Percentiles rank a stretch among this genome's conserved stretches.
Evolutionary conservation across 768 basidiomycete species (phyloP).

Genomic region (Phanerodontia chrysosporium): DNA sequence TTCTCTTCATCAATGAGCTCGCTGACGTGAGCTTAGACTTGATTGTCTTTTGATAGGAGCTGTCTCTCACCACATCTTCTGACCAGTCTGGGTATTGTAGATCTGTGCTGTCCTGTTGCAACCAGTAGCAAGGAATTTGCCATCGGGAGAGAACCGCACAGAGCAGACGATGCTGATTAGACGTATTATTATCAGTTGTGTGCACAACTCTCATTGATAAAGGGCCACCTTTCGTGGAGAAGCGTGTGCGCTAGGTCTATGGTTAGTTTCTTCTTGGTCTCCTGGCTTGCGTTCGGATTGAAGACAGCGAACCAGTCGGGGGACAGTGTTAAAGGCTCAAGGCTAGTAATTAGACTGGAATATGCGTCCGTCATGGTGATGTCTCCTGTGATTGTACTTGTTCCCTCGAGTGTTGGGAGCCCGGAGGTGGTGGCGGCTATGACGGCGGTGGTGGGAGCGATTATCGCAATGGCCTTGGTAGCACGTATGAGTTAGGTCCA

Average conservation of each 20-base stretch:
- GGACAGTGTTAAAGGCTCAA: constrained; percentile 40
- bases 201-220: background rate
- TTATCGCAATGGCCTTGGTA: background rate
- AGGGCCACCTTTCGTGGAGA: constrained; percentile 77
- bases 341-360: constrained; percentile 12
- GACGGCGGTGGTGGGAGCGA: constrained; percentile 10
- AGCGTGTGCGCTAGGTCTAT: constrained; percentile 80
- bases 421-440: background rate
- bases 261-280: constrained; percentile 59
- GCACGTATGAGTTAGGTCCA: background rate
- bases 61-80: constrained; percentile 81
- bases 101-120: constrained; percentile 96
- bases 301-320: constrained; percentile 88
- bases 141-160: constrained; percentile 91
- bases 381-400: background rate
- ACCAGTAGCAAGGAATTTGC: constrained; percentile 89
- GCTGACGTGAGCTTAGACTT: constrained; percentile 31
- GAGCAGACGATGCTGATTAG: constrained; percentile 72
- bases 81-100: constrained; percentile 85
- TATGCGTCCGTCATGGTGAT: constrained; percentile 9
- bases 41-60: constrained; percentile 20
- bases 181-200: background rate
- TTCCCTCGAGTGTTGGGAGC: background rate
- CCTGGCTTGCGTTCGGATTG: constrained; percentile 54
- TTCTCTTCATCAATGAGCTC: constrained; percentile 76